phyloP scores from a whole-genome alignment of 2,329 filamentous ascomycete species.

The Pseudogymnoascus sp. region DNA sequence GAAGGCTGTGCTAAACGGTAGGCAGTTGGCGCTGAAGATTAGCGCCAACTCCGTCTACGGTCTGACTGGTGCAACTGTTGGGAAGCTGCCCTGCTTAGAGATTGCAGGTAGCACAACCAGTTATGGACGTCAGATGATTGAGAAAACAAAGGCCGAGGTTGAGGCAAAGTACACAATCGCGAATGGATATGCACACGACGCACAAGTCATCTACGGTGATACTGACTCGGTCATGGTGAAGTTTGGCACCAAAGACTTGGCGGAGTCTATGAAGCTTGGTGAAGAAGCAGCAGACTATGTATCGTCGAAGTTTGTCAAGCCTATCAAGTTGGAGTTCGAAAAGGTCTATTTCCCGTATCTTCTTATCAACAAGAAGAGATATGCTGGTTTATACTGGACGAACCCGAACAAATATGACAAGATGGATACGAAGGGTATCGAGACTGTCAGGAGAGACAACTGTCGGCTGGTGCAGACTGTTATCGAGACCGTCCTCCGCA shows the following conservation, averaged over 20 bases:
- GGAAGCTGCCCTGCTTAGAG: slow-evolving; percentile 87
- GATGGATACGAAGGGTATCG: slow-evolving; percentile 99
- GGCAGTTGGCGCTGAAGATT: slow-evolving; percentile 90
- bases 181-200: slow-evolving; percentile 90
- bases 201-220: slow-evolving; percentile 96
- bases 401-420: slow-evolving; percentile 93
- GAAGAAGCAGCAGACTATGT: slow-evolving; percentile 84
- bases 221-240: slow-evolving; percentile 99
- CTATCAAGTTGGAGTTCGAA: slow-evolving; percentile 98
- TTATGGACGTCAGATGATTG: slow-evolving; percentile 98
- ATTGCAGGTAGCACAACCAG: slow-evolving; percentile 96
- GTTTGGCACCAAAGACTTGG: slow-evolving; percentile 81
- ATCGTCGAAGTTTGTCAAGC: slow-evolving; percentile 86
- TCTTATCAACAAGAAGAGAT: slow-evolving; percentile 99
- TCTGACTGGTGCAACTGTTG: slow-evolving; percentile 89
- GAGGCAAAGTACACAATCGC: slow-evolving; percentile 82
- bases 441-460: slow-evolving; percentile 95
- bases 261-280: slow-evolving; percentile 89
- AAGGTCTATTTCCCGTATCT: slow-evolving; percentile 98
- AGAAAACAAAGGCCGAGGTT: slow-evolving; percentile 94
- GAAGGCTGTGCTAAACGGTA: slow-evolving; percentile 94
- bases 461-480: slow-evolving; percentile 92
- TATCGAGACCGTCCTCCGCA: slow-evolving; percentile 90
- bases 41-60: slow-evolving; percentile 98
- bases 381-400: slow-evolving; percentile 97